Conservation (phyloP, 768 basidiomycete genomes). For the Termitomyces sp. region DNA sequence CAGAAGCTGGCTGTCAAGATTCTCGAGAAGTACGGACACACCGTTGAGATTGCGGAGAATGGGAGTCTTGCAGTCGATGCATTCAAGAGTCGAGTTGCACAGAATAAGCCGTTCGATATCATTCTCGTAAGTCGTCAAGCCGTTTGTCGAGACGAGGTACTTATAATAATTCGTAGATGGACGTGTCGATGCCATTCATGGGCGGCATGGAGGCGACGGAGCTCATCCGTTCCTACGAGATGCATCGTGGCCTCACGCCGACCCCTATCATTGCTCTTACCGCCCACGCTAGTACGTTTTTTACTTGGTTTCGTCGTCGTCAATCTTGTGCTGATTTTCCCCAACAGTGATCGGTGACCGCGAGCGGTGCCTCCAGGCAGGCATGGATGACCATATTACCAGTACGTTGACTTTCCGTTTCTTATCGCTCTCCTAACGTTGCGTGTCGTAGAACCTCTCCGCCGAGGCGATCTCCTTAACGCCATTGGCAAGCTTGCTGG, state of each 20-base stretch:
- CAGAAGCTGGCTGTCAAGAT: slow-evolving; percentile 97
- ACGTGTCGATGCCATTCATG: slow-evolving; percentile 98
- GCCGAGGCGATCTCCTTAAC: slow-evolving; percentile 76
- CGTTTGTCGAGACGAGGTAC: not conserved
- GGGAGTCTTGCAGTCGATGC: slow-evolving; percentile 91
- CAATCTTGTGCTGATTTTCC: not conserved
- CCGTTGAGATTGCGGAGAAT: slow-evolving; percentile 96
- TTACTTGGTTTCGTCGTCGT: not conserved
- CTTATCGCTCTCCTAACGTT: slow-evolving; percentile 1
- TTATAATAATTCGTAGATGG: slow-evolving; percentile 64
- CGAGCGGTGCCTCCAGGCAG: slow-evolving; percentile 46
- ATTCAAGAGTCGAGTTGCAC: slow-evolving; percentile 74
- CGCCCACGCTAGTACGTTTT: slow-evolving; percentile 89
- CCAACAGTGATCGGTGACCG: slow-evolving; percentile 75
- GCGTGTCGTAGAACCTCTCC: slow-evolving; percentile 57
- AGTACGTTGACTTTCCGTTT: slow-evolving; percentile 43
- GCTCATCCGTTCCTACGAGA: slow-evolving; percentile 83
- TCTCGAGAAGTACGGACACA: slow-evolving; percentile 92
- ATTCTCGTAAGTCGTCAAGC: slow-evolving; percentile 64
- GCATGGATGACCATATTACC: slow-evolving; percentile 77
- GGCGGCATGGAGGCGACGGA: slow-evolving; percentile 98
- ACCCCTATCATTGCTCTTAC: slow-evolving; percentile 96
- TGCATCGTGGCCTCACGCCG: slow-evolving; percentile 53
- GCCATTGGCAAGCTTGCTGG: slow-evolving; percentile 78
- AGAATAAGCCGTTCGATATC: slow-evolving; percentile 80